A percentile compares a stretch with the other conserved stretches of the same genome.
Conservation (phyloP, 371 early-diverging fungal species). For the Dichotomocladium elegans region DNA sequence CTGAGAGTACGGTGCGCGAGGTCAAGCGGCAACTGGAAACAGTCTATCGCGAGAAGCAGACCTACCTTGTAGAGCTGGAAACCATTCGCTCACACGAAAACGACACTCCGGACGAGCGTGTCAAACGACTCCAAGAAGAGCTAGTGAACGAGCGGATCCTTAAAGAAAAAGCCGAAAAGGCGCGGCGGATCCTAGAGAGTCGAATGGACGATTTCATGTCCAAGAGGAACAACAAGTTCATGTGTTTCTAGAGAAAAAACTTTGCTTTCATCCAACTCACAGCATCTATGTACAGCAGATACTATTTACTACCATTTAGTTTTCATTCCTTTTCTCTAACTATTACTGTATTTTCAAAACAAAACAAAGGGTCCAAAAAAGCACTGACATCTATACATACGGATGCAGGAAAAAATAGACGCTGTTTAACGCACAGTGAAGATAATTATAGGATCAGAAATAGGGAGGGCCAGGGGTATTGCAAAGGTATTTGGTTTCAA, state of each 20-base stretch:
- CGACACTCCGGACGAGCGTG: slow-evolving; percentile 13
- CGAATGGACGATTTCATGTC: slow-evolving; percentile 49
- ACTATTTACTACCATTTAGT: no score
- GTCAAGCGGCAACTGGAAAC: slow-evolving; percentile 35
- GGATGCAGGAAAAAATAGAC: no score
- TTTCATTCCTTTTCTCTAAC: no score
- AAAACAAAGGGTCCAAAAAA: no score
- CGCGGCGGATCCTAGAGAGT: slow-evolving; percentile 39
- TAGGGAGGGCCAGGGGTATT: no score
- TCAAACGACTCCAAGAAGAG: slow-evolving; percentile 23
- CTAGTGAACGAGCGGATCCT: slow-evolving; percentile 27
- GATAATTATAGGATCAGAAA: no score
- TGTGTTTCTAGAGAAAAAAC: slow-evolving; percentile 35
- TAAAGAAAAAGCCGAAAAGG: slow-evolving; percentile 51
- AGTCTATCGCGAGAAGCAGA: slow-evolving; percentile 33
- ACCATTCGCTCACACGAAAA: slow-evolving; percentile 28
- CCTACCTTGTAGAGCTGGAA: slow-evolving; percentile 31
- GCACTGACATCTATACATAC: no score
- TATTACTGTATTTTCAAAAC: no score
- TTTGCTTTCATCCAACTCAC: no score
- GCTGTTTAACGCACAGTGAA: no score
- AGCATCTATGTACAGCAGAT: no score
- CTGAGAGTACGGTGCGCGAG: slow-evolving; percentile 34
- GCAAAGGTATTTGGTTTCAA: no score
- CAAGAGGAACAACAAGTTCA: slow-evolving; percentile 50